Conservation (phyloP, 441 rosid species). For the Populus trichocarpa region DNA sequence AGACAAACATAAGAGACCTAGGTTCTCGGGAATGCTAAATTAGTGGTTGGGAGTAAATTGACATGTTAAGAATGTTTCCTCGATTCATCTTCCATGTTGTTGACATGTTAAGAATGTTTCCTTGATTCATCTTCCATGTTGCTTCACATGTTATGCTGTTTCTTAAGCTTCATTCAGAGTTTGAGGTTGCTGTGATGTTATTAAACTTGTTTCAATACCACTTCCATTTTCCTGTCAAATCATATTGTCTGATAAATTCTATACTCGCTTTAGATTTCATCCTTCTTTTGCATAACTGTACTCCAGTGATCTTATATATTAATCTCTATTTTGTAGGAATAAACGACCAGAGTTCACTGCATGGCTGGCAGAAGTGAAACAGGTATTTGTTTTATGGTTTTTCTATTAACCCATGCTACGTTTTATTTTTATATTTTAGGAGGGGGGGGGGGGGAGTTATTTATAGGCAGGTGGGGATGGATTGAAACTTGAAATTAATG, state of each 20-base stretch:
- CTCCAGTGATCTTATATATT: neutral
- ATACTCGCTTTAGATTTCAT: neutral
- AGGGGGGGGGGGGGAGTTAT: too few relatives aligned
- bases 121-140: neutral
- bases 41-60: neutral
- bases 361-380: constrained; percentile 88
- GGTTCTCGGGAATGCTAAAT: neutral
- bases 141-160: neutral
- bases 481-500: neutral
- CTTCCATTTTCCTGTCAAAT: neutral
- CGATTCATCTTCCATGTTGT: neutral
- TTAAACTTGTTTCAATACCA: neutral
- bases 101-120: neutral
- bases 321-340: constrained; percentile 46
- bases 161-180: neutral
- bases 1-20: neutral
- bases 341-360: constrained; percentile 99
- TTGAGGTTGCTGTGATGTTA: neutral
- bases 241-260: neutral
- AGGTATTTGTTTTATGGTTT: constrained; percentile 38
- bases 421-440: neutral
- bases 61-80: neutral
- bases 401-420: neutral
- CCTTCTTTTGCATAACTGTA: neutral
- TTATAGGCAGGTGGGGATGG: neutral